Evolutionary conservation across 345 rosid species (phyloP).

Genomic region (Turnera subulata): DNA sequence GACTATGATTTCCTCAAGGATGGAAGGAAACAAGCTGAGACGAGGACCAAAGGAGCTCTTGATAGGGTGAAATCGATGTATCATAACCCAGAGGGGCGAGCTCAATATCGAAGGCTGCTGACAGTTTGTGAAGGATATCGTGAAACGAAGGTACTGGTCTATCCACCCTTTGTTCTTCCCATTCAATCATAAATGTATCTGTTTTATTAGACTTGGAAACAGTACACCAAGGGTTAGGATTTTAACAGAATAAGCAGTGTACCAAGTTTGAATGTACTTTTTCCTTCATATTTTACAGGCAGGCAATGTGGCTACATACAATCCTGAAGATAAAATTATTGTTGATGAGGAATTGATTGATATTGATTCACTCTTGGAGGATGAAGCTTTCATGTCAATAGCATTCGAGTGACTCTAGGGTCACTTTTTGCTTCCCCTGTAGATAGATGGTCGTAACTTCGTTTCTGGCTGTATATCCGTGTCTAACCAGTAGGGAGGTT

Average conservation of each 20-base stretch:
- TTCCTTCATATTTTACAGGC: slow-evolving; percentile 22
- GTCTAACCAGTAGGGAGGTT: slow-evolving; percentile 14
- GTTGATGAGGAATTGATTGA: slow-evolving; percentile 46
- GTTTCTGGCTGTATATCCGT: slow-evolving; percentile 17
- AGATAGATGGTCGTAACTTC: slow-evolving; percentile 22
- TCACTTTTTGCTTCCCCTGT: slow-evolving; percentile 15
- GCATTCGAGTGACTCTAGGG: slow-evolving; percentile 40
- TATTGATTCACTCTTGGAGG: slow-evolving; percentile 63
- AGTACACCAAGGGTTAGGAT: too few relatives aligned
- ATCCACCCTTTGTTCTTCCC: too few relatives aligned
- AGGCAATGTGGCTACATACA: slow-evolving; percentile 33
- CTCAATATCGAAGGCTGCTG: slow-evolving; percentile 81
- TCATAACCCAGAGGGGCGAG: slow-evolving; percentile 79
- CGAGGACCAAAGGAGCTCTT: slow-evolving; percentile 77
- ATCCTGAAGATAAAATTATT: slow-evolving; percentile 27
- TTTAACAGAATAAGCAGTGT: background rate
- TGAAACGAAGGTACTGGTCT: slow-evolving; percentile 52
- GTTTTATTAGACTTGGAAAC: too few relatives aligned
- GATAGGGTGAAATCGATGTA: slow-evolving; percentile 92
- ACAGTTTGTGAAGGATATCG: slow-evolving; percentile 66
- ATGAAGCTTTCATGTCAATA: slow-evolving; percentile 63
- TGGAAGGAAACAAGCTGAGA: slow-evolving; percentile 91
- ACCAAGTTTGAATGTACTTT: background rate
- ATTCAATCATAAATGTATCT: too few relatives aligned
- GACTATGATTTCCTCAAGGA: slow-evolving; percentile 86